Conservation (phyloP, 1,284 basidiomycete genomes). For the Lentinula novae-zelandiae region DNA sequence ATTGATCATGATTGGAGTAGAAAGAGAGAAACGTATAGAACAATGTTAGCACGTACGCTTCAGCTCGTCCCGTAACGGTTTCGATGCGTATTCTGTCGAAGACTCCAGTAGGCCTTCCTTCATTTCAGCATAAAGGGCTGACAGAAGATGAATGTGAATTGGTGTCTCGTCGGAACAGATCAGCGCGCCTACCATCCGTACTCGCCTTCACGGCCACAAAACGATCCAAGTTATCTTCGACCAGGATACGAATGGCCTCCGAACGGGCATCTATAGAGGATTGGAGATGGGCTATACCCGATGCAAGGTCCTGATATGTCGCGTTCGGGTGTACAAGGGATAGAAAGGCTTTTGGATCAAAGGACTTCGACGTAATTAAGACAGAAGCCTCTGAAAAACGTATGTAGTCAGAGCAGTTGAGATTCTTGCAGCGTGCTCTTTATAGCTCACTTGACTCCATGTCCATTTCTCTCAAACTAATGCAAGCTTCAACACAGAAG, state of each 20-base stretch:
- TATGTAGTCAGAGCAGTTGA: background rate
- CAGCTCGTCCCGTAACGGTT: slow-evolving; percentile 77
- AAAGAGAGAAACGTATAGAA: slow-evolving; percentile 2
- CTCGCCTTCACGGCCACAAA: slow-evolving; percentile 98
- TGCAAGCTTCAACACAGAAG: background rate
- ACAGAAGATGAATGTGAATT: slow-evolving; percentile 11
- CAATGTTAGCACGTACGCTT: slow-evolving; percentile 56
- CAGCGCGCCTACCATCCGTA: slow-evolving; percentile 72
- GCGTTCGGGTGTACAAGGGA: slow-evolving; percentile 94
- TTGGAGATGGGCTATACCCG: slow-evolving; percentile 71
- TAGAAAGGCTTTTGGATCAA: slow-evolving; percentile 94
- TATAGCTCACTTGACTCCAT: slow-evolving; percentile 62
- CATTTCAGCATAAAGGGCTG: slow-evolving; percentile 93
- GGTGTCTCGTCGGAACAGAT: slow-evolving; percentile 1
- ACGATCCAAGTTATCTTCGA: slow-evolving; percentile 97
- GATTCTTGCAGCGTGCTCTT: background rate
- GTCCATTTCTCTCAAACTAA: slow-evolving; percentile 64
- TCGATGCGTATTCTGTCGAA: slow-evolving; percentile 80
- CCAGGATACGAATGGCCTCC: slow-evolving; percentile 90
- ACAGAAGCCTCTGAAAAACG: slow-evolving; percentile 65
- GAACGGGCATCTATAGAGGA: slow-evolving; percentile 84
- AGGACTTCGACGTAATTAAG: slow-evolving; percentile 87
- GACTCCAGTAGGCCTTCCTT: slow-evolving; percentile 80
- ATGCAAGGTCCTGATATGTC: slow-evolving; percentile 86
- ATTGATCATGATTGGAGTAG: background rate